Percentiles rank a stretch among this genome's conserved stretches.
Conservation (phyloP, 2,329 filamentous ascomycete genomes). For the Xylaria multiplex region DNA sequence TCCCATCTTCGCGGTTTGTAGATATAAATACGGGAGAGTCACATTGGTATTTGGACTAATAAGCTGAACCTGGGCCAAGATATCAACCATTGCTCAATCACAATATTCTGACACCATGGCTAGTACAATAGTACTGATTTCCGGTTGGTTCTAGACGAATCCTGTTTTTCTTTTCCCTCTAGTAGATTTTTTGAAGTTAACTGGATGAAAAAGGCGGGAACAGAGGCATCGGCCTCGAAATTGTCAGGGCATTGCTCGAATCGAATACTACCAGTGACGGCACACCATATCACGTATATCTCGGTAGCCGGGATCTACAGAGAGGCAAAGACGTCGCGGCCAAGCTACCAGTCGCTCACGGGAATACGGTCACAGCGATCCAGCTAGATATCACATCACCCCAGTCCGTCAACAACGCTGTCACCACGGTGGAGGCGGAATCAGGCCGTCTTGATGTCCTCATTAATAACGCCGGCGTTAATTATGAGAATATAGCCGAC, state of each 20-base stretch:
- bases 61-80: background rate
- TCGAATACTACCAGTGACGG: constrained; percentile 10
- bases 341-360: constrained; percentile 13
- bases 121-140: constrained; percentile 39
- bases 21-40: background rate
- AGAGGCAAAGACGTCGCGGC: constrained; percentile 26
- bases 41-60: background rate
- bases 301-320: constrained; percentile 36
- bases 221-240: constrained; percentile 39
- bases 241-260: constrained; percentile 37
- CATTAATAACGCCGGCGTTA: constrained; percentile 40
- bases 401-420: constrained; percentile 35
- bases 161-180: no score
- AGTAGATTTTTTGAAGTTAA: constrained; percentile 1
- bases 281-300: constrained; percentile 39
- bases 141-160: constrained; percentile 26
- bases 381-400: constrained; percentile 38
- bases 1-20: background rate
- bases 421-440: constrained; percentile 25
- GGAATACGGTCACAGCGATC: constrained; percentile 36
- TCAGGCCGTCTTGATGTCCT: constrained; percentile 39
- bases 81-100: background rate
- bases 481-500: constrained; percentile 22
- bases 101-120: constrained; percentile 17
- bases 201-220: constrained; percentile 34